Base-by-base conservation (phyloP, 352 stramenopile genomes). In the Elongisporangium prolatum region DNA sequence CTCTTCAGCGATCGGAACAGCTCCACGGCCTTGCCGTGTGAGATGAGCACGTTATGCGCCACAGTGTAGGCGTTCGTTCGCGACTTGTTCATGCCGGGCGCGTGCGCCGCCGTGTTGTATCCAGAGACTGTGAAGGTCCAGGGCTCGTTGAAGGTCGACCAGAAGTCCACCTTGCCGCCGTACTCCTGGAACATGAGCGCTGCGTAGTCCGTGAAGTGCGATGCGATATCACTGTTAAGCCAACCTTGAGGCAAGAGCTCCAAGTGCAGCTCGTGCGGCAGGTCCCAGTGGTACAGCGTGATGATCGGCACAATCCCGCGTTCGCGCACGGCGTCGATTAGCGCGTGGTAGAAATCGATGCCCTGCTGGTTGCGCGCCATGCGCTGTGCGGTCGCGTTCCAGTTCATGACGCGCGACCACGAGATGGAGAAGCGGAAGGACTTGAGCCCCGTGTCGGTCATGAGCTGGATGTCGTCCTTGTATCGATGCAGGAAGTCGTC, bases 81-180 rank as follows among this genome's bases (percentile, higher is more conserved):
- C 38, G 75, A 83, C 24, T 80, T 65, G 40, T 69, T 73, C 2
- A 80, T 50, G 0, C 69, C 73, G 1, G 77, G 75, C 21, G 73
- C 74, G 11, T 68, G 69, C 28, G 58, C 59, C 53, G 89, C 92
- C 50, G 80, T 83, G 58, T 84, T 78, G 67, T 98, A 98, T 7
- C 89, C 93, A n/a, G 87, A 71, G 24, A 88, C 86, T 7, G 77
- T 79, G 37, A 97, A 86, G 4, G 76, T 95, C 72, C 87, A 94
- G 6, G 89, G 75, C 72, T 98, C 95, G 63, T 98, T 98, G 61
- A 98, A 89, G 1, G 94, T 98, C 34, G 96, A 89, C 93, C 93
- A 98, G 50, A 85, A 77, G 56, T 94, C 83, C n/a, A 98, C 89
- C 51, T 95, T 84, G 69, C 87, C 74, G 49, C 93, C 93, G 73